Evolutionary conservation across 2,329 filamentous ascomycete species (phyloP), one percentile per base, ranked within the genome.

Genomic region (Aspergillus novofumigatus): DNA sequence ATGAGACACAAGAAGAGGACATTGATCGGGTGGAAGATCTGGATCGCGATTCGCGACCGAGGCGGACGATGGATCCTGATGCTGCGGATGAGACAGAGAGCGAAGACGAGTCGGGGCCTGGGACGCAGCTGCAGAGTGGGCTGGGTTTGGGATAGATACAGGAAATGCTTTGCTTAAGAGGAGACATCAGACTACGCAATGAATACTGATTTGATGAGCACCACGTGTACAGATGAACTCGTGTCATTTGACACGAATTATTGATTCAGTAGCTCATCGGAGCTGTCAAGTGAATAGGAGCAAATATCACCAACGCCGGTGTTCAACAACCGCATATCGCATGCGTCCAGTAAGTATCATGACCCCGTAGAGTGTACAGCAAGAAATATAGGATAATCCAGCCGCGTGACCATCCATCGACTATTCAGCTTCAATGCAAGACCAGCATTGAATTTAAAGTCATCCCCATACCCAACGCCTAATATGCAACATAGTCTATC

Each of bases 1-100:
- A 66, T 14, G 57, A 62, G 49, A 42, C 57, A 2, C 61, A 59
- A 41, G 62, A 60, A 2, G 70, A 73, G 20, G 66, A 77, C 64
- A 66, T 70, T 54, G 69, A 73, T 62, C 69, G 68, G 3, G 71
- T 75, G 7, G 72, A 75, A 58, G 74, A 75, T 60, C 52, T 71
- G 57, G 74, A 75, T 65, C 64, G 59, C 11, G 65, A 66, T 51
- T 54, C 63, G 47, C 58, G 65, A 26, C 61, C 58, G 8, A 64
- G 56, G 54, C 66, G 59, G 7, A 51, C 56, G 49, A 64, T 64
- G 58, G 69, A 72, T 57, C 70, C 71, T 26, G 69, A 72, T 63
- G 69, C 67, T 21, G 62, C 55, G 2, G 69, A 69, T 56, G 69
- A 73, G 38, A 70, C 67, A 11, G 71, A 71, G 38, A 69, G 70